Evolutionary conservation across 345 rosid species (phyloP).

Genomic region (Eucalyptus camaldulensis): DNA sequence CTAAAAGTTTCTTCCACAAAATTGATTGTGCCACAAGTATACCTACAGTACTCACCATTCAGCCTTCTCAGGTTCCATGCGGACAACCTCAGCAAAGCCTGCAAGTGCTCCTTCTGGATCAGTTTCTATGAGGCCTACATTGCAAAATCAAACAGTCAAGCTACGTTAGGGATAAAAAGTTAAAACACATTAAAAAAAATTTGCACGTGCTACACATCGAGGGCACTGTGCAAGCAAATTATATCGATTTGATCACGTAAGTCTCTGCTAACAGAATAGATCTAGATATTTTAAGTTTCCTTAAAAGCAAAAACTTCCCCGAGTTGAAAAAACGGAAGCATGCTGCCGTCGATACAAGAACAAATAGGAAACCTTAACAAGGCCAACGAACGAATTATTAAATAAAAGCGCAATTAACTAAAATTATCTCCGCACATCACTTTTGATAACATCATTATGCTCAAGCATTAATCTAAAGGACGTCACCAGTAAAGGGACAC

Average conservation of each 20-base stretch:
- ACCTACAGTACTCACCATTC: constrained; percentile 58
- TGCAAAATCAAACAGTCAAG: background rate
- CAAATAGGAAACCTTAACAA: background rate
- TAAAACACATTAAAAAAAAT: background rate
- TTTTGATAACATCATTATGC: background rate
- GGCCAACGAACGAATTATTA: background rate
- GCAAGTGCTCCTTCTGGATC: constrained; percentile 91
- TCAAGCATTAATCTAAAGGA: background rate
- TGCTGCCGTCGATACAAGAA: background rate
- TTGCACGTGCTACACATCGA: background rate
- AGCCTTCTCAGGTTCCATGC: constrained; percentile 97
- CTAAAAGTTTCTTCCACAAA: background rate
- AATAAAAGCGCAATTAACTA: background rate
- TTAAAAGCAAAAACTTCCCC: background rate
- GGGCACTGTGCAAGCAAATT: background rate
- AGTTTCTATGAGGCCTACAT: constrained; percentile 76
- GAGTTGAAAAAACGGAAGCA: background rate
- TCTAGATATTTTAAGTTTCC: background rate
- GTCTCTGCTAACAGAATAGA: background rate
- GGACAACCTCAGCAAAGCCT: constrained; percentile 88
- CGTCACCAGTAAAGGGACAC: background rate
- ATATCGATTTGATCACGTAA: background rate
- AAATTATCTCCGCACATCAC: background rate
- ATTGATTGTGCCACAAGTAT: background rate
- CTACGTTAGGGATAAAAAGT: background rate